phyloP scores from a whole-genome alignment of 2,329 filamentous ascomycete species.

The Arthrobotrys conoides region DNA sequence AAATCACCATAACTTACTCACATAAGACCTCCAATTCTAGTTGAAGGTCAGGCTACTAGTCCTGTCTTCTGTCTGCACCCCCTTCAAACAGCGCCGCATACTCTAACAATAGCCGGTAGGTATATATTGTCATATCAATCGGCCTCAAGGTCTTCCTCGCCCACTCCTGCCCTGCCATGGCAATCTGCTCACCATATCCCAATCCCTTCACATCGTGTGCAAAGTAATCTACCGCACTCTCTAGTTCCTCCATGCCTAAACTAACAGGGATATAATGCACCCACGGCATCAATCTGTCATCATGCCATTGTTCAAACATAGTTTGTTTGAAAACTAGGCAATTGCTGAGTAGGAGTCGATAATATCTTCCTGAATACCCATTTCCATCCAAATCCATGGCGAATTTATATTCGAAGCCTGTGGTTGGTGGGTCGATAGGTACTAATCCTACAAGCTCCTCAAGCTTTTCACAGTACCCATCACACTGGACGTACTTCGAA shows the following conservation, averaged over 20 bases:
- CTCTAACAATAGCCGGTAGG: conserved; percentile 76
- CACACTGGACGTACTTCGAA: conserved; percentile 70
- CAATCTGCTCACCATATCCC: conserved; percentile 70
- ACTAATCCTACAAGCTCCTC: conserved; percentile 65
- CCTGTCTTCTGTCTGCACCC: conserved; percentile 3
- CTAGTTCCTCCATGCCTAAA: conserved; percentile 70
- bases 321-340: conserved; percentile 72
- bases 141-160: conserved; percentile 71
- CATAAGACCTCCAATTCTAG: not conserved
- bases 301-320: conserved; percentile 73
- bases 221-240: conserved; percentile 71
- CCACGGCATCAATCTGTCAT: conserved; percentile 73
- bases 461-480: conserved; percentile 66
- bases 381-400: conserved; percentile 74
- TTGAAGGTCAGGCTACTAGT: not conserved
- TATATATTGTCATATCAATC: conserved; percentile 74
- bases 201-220: conserved; percentile 70
- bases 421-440: conserved; percentile 66
- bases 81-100: conserved; percentile 65
- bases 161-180: conserved; percentile 73
- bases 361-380: conserved; percentile 72
- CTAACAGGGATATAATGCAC: conserved; percentile 73
- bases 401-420: conserved; percentile 67
- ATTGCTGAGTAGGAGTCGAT: conserved; percentile 70
- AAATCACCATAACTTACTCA: conserved; percentile 1